Evolutionary conservation across 345 rosid genomes (phyloP), one percentile per base, ranked within the genome.

Genomic region (Sisymbrium altissimum): DNA sequence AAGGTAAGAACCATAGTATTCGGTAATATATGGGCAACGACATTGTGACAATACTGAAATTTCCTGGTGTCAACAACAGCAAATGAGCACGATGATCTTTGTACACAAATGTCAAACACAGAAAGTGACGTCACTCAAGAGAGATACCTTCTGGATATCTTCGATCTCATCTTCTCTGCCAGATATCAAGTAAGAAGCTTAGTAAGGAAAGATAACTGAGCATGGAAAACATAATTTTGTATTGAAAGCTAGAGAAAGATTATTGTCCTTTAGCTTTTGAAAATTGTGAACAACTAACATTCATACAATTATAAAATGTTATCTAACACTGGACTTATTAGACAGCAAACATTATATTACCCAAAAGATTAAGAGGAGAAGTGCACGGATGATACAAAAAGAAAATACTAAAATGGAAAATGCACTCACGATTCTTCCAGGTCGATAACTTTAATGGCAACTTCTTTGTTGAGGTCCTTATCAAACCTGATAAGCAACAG

Each of bases 141-240:
- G 57, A 50, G 21, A 53, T 85, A 92, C 97, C 96, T 92, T 95
- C 80, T 95, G 99, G 59, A 95, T 92, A 79, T 95, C 99, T 69
- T 95, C 99, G 78, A 95, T 90, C 70, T 92, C 99, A 85, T 95
- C 99, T 86, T 92, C 99, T 18, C 99, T 95, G 82, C 63, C 84
- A 68, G 72, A 66, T 21, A 41, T n/a, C 44, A 74, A 80, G 23
- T 14, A 70, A 75, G 74, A 65, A 32, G 27, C 57, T 71, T 41
- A 29, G 53, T 68, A 60, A 55, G 65, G 53, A 69, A 55, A 50
- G 3, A 40, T 23, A 23, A 32, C 56, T 33, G 75, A 41, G 30
- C 53, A 44, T 33, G 41, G 5, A 62, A 61, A 59, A 38, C 14
- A 21, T 41, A 67, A 60, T 49, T 6, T 39, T 40, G 29, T 50